These are phyloP conservation scores for Panicum virgatum DNA, from an alignment of 202 grass and related monocot species.

Conservation along the genomic window DNA sequence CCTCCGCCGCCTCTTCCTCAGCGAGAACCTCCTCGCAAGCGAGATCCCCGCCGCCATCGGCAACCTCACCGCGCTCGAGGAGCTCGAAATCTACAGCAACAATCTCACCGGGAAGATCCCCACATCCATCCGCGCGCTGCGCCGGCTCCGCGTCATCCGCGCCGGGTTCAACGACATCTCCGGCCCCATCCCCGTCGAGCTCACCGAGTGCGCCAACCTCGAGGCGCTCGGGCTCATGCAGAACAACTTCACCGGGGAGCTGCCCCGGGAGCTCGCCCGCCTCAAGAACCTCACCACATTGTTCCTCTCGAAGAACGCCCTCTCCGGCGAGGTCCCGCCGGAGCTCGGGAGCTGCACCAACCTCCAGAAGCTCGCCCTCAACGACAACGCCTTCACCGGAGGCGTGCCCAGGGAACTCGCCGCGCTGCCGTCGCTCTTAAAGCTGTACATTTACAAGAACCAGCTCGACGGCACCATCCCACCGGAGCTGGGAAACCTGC, in stretches of 20 bases:
- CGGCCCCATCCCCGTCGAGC: conserved; percentile 75
- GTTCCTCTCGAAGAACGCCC: conserved; percentile 81
- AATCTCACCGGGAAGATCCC: conserved; percentile 87
- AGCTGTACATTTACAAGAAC: conserved; percentile 89
- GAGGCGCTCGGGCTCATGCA: conserved; percentile 83
- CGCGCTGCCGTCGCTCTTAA: conserved; percentile 51
- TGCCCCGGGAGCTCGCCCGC: conserved; percentile 58
- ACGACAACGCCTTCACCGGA: conserved; percentile 82
- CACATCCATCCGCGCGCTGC: conserved; percentile 50
- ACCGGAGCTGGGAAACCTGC: conserved; percentile 63
- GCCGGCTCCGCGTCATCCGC: conserved; percentile 72
- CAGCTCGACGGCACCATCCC: conserved; percentile 79
- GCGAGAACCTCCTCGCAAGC: conserved; percentile 71
- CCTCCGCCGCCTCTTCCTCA: conserved; percentile 78
- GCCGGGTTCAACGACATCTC: conserved; percentile 77
- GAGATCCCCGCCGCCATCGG: conserved; percentile 61
- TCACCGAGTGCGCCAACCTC: conserved; percentile 64
- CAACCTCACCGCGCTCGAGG: conserved; percentile 62
- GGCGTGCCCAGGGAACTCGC: conserved; percentile 76
- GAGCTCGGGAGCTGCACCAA: conserved; percentile 74
- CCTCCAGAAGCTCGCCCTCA: conserved; percentile 83
- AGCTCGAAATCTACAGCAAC: conserved; percentile 95
- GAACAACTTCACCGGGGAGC: conserved; percentile 57
- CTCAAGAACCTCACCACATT: conserved; percentile 80
- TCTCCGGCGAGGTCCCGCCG: conserved; percentile 72